Evolutionary conservation across 345 rosid species (phyloP).

Genomic region (Limnanthes douglasii): DNA sequence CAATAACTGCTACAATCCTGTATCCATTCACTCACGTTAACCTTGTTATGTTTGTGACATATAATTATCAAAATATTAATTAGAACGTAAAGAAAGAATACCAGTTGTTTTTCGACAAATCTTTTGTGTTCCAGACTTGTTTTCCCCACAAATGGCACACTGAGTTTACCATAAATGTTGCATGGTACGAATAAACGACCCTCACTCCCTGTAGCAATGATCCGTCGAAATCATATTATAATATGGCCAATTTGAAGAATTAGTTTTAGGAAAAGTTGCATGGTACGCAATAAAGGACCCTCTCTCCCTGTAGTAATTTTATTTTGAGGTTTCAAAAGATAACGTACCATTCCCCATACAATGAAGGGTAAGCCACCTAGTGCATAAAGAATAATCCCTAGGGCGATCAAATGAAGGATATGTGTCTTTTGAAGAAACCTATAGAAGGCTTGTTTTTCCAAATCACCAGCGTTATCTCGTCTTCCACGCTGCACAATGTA

Average conservation of each 20-base stretch:
- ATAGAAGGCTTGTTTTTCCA: constrained; percentile 71
- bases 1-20: too few species aligned
- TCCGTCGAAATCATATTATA: background rate
- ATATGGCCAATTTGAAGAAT: too few species aligned
- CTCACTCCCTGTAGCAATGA: constrained; percentile 19
- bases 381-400: constrained; percentile 40
- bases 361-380: constrained; percentile 70
- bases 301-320: too few species aligned
- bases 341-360: constrained; percentile 82
- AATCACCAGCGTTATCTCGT: constrained; percentile 64
- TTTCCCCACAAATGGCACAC: constrained; percentile 21
- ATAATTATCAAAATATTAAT: too few species aligned
- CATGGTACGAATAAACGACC: constrained; percentile 17
- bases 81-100: too few species aligned
- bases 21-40: too few species aligned
- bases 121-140: constrained; percentile 18
- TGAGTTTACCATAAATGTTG: constrained; percentile 17
- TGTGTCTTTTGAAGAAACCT: constrained; percentile 46
- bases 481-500: constrained; percentile 62
- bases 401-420: constrained; percentile 46
- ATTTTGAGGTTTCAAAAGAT: background rate
- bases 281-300: too few species aligned
- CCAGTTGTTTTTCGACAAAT: too few species aligned
- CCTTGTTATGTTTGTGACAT: too few species aligned
- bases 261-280: too few species aligned